Conservation (phyloP, 1,284 basidiomycete species). For the Pascua guehoae region DNA sequence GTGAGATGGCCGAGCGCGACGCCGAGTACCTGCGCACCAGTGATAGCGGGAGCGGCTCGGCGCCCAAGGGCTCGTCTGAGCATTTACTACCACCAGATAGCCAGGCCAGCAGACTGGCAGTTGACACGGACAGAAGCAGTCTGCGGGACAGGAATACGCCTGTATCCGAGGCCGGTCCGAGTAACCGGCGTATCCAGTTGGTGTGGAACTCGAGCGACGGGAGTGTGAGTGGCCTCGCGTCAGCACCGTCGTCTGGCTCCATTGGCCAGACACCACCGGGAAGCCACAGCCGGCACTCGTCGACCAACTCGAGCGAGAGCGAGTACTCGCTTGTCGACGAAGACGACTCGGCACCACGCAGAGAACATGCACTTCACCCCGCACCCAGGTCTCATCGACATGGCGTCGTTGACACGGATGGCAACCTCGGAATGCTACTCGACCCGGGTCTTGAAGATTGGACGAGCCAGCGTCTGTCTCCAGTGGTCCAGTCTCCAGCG, state of each 20-base stretch:
- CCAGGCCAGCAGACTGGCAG: too few species aligned
- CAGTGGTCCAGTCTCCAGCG: too few species aligned
- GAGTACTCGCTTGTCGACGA: conserved; percentile 18
- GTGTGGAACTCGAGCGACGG: conserved; percentile 15
- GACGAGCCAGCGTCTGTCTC: conserved; percentile 8
- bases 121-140: too few species aligned
- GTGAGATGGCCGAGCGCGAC: conserved; percentile 9
- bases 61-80: too few species aligned
- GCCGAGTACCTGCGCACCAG: conserved; percentile 1
- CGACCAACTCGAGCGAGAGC: conserved; percentile 16
- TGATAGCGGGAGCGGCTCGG: too few species aligned
- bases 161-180: conserved; percentile 2
- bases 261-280: neutral
- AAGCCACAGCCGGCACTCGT: conserved; percentile 3
- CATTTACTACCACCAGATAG: neutral
- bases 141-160: neutral
- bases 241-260: neutral
- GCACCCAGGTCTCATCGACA: conserved; percentile 1
- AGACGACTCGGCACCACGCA: neutral
- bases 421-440: conserved; percentile 9
- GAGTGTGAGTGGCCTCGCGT: conserved; percentile 3
- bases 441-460: conserved; percentile 14
- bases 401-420: conserved; percentile 11
- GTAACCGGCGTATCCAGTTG: conserved; percentile 19
- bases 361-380: neutral